Evolutionary conservation across 129 eudicot genomes (phyloP).

Genomic region (Chrysanthemum lavandulifolium): DNA sequence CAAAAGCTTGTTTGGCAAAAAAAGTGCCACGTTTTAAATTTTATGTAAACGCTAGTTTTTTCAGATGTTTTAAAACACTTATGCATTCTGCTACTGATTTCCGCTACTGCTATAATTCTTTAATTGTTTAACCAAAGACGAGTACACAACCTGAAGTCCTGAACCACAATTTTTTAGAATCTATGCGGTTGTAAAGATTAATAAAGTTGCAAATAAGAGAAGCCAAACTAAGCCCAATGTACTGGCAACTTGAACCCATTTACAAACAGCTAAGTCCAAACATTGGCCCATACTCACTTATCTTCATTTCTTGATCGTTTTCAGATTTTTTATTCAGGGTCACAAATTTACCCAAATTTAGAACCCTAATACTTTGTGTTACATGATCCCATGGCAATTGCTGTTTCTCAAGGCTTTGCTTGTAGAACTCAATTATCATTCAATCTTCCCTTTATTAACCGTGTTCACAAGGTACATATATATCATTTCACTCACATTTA

Average conservation of each 20-base stretch:
- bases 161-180: too few relatives aligned
- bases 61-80: too few relatives aligned
- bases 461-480: constrained; percentile 34
- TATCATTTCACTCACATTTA: background rate
- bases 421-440: constrained; percentile 36
- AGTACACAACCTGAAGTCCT: too few relatives aligned
- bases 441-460: constrained; percentile 32
- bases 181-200: too few relatives aligned
- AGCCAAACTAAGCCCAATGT: too few relatives aligned
- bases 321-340: constrained; percentile 9
- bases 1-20: too few relatives aligned
- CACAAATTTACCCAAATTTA: constrained; percentile 17
- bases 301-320: constrained; percentile 13
- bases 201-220: too few relatives aligned
- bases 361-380: constrained; percentile 21
- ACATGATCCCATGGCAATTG: constrained; percentile 35
- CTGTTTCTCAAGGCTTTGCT: constrained; percentile 45
- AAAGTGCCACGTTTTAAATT: too few relatives aligned
- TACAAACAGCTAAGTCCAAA: constrained; percentile 12
- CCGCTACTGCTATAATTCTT: too few relatives aligned
- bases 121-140: too few relatives aligned
- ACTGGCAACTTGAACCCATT: background rate
- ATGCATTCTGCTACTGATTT: too few relatives aligned
- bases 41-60: too few relatives aligned
- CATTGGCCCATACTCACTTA: constrained; percentile 15